A percentile compares a stretch with the other conserved stretches of the same genome.
These are phyloP conservation scores for Lumnitzera littorea DNA, from an alignment of 345 rosid genomes.

Conservation along the genomic window DNA sequence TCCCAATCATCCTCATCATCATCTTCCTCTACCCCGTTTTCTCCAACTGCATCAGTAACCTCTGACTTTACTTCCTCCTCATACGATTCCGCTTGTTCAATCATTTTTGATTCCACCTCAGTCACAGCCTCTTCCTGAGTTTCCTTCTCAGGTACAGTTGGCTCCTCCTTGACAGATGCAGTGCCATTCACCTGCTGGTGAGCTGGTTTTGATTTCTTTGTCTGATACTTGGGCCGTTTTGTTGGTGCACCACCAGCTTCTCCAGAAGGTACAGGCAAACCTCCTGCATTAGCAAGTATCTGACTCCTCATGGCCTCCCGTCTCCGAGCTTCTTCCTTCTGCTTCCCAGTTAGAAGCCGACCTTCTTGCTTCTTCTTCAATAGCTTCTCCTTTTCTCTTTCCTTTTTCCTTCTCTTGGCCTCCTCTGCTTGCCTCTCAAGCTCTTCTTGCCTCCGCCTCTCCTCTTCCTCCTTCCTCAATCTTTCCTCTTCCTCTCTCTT, in stretches of 20 bases:
- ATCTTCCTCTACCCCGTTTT: slow-evolving; percentile 60
- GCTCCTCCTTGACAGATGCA: slow-evolving; percentile 37
- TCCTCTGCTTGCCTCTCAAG: slow-evolving; percentile 90
- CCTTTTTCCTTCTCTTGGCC: slow-evolving; percentile 79
- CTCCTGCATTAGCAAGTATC: slow-evolving; percentile 50
- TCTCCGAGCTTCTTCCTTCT: slow-evolving; percentile 83
- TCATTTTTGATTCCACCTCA: slow-evolving; percentile 40
- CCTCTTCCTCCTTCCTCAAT: slow-evolving; percentile 89
- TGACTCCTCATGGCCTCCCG: slow-evolving; percentile 83
- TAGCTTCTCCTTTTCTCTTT: slow-evolving; percentile 81
- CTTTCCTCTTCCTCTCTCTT: slow-evolving; percentile 87
- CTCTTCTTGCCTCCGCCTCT: slow-evolving; percentile 69
- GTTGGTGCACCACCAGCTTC: slow-evolving; percentile 49
- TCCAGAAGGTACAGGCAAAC: slow-evolving; percentile 28
- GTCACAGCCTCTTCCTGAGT: slow-evolving; percentile 23
- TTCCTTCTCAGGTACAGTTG: slow-evolving; percentile 34
- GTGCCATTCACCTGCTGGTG: slow-evolving; percentile 54
- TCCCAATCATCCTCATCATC: slow-evolving; percentile 93
- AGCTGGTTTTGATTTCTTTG: slow-evolving; percentile 64
- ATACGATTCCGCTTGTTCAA: slow-evolving; percentile 31
- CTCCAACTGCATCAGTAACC: slow-evolving; percentile 36
- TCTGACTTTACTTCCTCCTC: slow-evolving; percentile 39
- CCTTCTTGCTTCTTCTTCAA: slow-evolving; percentile 91
- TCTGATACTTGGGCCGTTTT: slow-evolving; percentile 72
- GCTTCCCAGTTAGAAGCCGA: slow-evolving; percentile 76